Evolutionary conservation across 1,284 basidiomycete species (phyloP).

Genomic region (Ceratobasidium theobromae): DNA sequence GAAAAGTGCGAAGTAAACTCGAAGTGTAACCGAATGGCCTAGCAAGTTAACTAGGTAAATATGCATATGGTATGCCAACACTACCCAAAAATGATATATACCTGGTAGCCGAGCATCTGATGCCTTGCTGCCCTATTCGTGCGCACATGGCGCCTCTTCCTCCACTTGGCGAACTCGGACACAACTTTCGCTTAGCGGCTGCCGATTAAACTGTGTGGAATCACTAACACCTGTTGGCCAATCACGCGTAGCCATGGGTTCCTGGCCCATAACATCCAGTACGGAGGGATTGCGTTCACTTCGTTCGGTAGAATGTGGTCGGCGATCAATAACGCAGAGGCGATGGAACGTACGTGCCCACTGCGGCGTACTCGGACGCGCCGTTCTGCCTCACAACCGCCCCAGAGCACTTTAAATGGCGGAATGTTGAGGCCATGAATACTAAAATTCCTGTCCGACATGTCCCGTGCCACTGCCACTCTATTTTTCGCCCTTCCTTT

Average conservation of each 20-base stretch:
- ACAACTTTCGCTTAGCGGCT: conserved; percentile 1
- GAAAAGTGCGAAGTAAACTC: too few relatives aligned
- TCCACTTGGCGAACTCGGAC: background rate
- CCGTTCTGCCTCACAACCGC: background rate
- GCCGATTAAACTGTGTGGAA: background rate
- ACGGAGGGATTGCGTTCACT: background rate
- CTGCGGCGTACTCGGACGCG: background rate
- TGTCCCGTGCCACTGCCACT: background rate
- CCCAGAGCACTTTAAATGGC: background rate
- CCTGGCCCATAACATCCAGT: too few relatives aligned
- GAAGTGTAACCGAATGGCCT: too few relatives aligned
- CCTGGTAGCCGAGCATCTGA: too few relatives aligned
- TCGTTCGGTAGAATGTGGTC: background rate
- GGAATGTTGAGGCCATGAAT: background rate
- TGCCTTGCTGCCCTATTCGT: too few relatives aligned
- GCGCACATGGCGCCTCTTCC: background rate
- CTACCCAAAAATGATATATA: background rate
- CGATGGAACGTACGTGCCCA: background rate
- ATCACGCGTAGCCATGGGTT: too few relatives aligned
- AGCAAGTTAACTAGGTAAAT: too few relatives aligned
- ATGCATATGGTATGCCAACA: too few relatives aligned
- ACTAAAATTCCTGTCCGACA: background rate
- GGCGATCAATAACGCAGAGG: background rate
- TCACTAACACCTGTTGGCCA: background rate
- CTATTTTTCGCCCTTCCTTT: background rate